Evolutionary conservation across 73 alveolate genomes (phyloP).

Genomic region (Tetrahymena borealis): DNA sequence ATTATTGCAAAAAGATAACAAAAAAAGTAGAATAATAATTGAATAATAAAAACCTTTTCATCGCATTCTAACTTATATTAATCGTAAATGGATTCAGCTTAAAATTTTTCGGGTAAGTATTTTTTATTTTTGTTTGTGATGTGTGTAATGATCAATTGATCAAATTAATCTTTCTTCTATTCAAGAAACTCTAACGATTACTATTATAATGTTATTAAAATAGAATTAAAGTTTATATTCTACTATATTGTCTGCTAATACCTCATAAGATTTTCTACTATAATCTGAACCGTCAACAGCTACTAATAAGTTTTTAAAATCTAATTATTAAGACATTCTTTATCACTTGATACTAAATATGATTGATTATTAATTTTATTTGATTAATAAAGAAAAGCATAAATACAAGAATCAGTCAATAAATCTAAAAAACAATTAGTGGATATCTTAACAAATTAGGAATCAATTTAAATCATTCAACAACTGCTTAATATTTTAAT

Average conservation of each 20-base stretch:
- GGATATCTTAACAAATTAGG: no score
- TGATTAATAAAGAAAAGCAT: no score
- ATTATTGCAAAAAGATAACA: no score
- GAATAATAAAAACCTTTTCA: background rate
- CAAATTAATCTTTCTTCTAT: constrained; percentile 18
- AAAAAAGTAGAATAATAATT: no score
- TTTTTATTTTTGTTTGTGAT: constrained; percentile 24
- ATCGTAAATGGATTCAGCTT: constrained; percentile 26
- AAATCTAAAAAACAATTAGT: no score
- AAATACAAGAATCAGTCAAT: no score
- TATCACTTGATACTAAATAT: background rate
- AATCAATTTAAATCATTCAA: no score
- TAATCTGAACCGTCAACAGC: background rate
- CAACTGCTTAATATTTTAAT: no score
- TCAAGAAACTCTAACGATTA: constrained; percentile 36
- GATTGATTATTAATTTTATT: no score
- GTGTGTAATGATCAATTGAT: constrained; percentile 13
- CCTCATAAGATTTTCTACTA: background rate
- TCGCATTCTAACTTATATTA: constrained; percentile 27
- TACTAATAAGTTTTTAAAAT: background rate
- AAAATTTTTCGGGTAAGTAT: constrained; percentile 19
- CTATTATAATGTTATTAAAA: background rate
- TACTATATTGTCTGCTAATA: background rate
- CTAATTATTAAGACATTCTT: background rate
- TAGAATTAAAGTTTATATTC: background rate